These are phyloP conservation scores for Pugionium cornutum DNA, from an alignment of 345 rosid species.

Conservation along the genomic window DNA sequence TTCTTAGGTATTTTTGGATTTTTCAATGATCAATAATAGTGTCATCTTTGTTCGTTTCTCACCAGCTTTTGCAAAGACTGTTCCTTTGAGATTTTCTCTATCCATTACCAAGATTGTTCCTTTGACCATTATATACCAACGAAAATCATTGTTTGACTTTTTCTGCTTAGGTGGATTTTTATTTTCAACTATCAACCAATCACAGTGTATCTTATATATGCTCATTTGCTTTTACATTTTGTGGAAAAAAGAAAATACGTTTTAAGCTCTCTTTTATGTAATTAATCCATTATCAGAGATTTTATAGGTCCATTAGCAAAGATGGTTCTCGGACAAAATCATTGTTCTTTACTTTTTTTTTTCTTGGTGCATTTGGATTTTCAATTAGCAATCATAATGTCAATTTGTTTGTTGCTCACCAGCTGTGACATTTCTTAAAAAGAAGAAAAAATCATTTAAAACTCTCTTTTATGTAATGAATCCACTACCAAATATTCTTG, in stretches of 20 bases:
- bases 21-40: conserved; percentile 32
- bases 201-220: conserved; percentile 33
- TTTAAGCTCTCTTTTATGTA: conserved; percentile 1
- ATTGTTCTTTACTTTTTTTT: neutral
- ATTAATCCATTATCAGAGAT: neutral
- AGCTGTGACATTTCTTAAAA: neutral
- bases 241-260: neutral
- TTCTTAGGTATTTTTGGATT: conserved; percentile 30
- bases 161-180: conserved; percentile 24
- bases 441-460: neutral
- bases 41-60: conserved; percentile 3
- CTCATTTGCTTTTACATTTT: conserved; percentile 17
- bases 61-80: neutral
- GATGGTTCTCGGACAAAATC: neutral
- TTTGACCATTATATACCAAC: conserved; percentile 34
- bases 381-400: conserved; percentile 21
- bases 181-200: conserved; percentile 34
- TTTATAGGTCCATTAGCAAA: conserved; percentile 13
- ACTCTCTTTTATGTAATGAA: neutral
- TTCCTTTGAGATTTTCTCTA: neutral
- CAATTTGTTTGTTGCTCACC: conserved; percentile 34
- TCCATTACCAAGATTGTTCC: neutral
- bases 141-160: conserved; percentile 14
- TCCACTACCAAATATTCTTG: conserved; percentile 7
- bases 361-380: conserved; percentile 34